Conservation (phyloP, 495 filamentous ascomycete genomes). For the Hypoxylon lienhwacheense region DNA sequence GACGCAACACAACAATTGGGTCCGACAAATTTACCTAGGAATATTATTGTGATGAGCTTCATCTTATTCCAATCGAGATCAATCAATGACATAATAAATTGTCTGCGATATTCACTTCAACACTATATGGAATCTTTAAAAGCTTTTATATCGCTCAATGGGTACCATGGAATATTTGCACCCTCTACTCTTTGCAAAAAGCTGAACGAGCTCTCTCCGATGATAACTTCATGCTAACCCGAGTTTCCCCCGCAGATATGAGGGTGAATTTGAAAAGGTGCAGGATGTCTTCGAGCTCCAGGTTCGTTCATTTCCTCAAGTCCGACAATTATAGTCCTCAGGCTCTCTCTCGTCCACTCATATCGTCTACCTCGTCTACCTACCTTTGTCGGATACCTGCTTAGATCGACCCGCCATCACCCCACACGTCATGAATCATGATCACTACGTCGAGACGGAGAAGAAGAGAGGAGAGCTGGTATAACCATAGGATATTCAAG, state of each 20-base stretch:
- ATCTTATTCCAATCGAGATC: constrained; percentile 35
- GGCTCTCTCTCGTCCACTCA: background rate
- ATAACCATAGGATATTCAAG: background rate
- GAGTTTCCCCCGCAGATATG: constrained; percentile 66
- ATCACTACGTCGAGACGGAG: constrained; percentile 9
- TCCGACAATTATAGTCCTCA: background rate
- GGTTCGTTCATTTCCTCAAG: constrained; percentile 59
- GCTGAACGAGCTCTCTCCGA: background rate
- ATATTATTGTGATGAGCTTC: background rate
- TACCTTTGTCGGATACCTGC: background rate
- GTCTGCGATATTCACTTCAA: constrained; percentile 18
- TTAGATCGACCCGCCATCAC: constrained; percentile 24
- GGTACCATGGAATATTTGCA: too few species aligned
- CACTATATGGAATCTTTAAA: constrained; percentile 10
- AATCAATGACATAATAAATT: constrained; percentile 5
- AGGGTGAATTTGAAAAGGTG: constrained; percentile 97
- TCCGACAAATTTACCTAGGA: background rate
- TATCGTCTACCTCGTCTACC: constrained; percentile 1
- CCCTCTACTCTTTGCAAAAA: too few species aligned
- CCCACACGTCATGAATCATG: constrained; percentile 14
- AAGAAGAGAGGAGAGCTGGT: background rate
- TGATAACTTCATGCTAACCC: constrained; percentile 31
- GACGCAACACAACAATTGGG: too few species aligned
- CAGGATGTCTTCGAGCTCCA: constrained; percentile 99
- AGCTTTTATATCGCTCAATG: constrained; percentile 38